phyloP scores from a whole-genome alignment of 2,329 filamentous ascomycete species.

The Phaeoacremonium minimum region DNA sequence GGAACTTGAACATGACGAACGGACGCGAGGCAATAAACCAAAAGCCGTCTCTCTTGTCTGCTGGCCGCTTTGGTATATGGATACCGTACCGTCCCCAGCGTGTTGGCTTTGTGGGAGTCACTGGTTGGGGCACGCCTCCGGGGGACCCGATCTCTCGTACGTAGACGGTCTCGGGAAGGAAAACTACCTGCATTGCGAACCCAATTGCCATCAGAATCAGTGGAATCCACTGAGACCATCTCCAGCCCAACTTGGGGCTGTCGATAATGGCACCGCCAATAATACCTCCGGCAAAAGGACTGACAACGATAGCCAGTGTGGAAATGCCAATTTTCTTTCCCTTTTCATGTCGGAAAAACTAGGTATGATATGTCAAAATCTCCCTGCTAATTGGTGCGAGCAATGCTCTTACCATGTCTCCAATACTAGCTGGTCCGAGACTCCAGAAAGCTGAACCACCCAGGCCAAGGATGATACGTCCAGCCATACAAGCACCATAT shows the following conservation, averaged over 20 bases:
- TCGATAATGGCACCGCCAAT: conserved; percentile 6
- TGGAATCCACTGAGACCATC: conserved; percentile 1
- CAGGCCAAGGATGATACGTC: not conserved
- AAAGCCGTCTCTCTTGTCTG: conserved; percentile 5
- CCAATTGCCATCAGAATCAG: conserved; percentile 1
- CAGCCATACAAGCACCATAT: conserved; percentile 3
- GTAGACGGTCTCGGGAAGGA: not conserved
- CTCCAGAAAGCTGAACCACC: not conserved
- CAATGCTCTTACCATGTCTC: not conserved
- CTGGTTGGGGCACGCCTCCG: not conserved
- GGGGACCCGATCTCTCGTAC: not conserved
- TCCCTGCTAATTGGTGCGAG: too few species aligned
- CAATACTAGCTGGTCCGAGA: not conserved
- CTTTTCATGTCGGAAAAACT: conserved; percentile 8
- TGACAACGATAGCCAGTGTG: conserved; percentile 6
- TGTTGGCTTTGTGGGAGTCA: not conserved
- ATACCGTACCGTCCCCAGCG: conserved; percentile 6
- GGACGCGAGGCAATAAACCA: conserved; percentile 3
- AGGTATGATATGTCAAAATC: too few species aligned
- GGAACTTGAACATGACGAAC: conserved; percentile 6
- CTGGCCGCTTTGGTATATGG: conserved; percentile 5
- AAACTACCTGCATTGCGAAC: not conserved
- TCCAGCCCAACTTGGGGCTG: conserved; percentile 2
- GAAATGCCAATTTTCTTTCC: conserved; percentile 7
- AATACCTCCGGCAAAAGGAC: conserved; percentile 6